These are phyloP conservation scores for Raffaelea arxii DNA, from an alignment of 2,329 filamentous ascomycete species.

Conservation along the genomic window DNA sequence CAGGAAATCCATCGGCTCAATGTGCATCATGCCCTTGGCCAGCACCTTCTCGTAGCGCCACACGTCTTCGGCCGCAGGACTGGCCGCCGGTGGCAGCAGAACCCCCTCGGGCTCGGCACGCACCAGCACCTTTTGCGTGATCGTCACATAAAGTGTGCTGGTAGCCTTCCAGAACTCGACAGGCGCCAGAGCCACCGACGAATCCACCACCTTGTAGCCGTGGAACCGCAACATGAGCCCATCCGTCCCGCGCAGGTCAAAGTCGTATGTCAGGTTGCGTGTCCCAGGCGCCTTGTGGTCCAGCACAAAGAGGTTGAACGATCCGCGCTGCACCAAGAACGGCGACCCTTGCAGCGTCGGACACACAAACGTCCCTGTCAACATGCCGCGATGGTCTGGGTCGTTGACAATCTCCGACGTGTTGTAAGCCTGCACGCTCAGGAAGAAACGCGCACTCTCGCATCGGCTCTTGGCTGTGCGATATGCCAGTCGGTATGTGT, in stretches of 20 bases:
- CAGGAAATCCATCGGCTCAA: conserved; percentile 42
- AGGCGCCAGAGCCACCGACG: conserved; percentile 46
- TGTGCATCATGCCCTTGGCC: conserved; percentile 51
- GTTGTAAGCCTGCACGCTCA: conserved; percentile 47
- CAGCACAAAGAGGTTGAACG: conserved; percentile 46
- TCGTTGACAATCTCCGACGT: conserved; percentile 36
- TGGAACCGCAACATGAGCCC: conserved; percentile 46
- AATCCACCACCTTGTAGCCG: conserved; percentile 53
- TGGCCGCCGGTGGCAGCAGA: conserved; percentile 9
- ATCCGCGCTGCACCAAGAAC: conserved; percentile 49
- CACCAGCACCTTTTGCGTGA: conserved; percentile 28
- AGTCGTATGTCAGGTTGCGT: conserved; percentile 50
- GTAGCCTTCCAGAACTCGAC: conserved; percentile 51
- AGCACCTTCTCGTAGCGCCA: conserved; percentile 34
- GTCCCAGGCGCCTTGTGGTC: conserved; percentile 46
- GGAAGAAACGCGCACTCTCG: conserved; percentile 47
- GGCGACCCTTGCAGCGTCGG: conserved; percentile 44
- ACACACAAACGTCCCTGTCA: conserved; percentile 51
- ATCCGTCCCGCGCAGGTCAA: conserved; percentile 46
- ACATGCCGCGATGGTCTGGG: conserved; percentile 38
- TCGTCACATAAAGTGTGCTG: conserved; percentile 51
- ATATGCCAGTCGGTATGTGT: conserved; percentile 44
- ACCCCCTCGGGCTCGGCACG: conserved; percentile 10
- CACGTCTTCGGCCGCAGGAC: conserved; percentile 24
- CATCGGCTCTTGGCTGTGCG: conserved; percentile 42